Evolutionary conservation across 225 moss, liverwort and hornwort species (phyloP).

Genomic region (Thuidium tamariscinum): DNA sequence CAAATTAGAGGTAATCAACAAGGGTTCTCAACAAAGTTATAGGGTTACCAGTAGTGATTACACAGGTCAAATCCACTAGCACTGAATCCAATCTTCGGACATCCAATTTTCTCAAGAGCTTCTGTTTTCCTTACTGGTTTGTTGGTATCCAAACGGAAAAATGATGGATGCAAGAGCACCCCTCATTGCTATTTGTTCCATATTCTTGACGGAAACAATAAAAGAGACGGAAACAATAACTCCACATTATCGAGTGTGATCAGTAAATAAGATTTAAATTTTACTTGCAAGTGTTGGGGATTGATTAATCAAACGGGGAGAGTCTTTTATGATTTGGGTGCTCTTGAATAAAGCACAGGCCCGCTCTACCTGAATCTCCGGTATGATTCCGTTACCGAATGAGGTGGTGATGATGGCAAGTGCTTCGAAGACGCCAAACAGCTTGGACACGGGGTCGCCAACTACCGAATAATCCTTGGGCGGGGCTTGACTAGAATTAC

Average conservation of each 20-base stretch:
- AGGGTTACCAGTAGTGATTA: neutral
- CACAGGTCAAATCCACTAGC: neutral
- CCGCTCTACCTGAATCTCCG: constrained; percentile 38
- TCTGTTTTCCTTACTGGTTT: neutral
- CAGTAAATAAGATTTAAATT: neutral
- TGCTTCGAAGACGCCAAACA: constrained; percentile 36
- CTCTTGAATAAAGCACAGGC: neutral
- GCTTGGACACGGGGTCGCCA: constrained; percentile 20
- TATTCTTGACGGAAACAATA: neutral
- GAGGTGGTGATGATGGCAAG: constrained; percentile 42
- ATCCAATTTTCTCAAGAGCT: neutral
- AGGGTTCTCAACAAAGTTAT: neutral
- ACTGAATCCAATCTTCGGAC: neutral
- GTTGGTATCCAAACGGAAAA: neutral
- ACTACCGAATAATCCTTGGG: constrained; percentile 24
- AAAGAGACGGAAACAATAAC: neutral
- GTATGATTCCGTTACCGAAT: constrained; percentile 45
- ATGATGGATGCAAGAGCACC: neutral
- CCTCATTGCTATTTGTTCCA: neutral
- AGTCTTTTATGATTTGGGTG: neutral
- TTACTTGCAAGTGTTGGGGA: neutral
- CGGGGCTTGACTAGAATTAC: constrained; percentile 35
- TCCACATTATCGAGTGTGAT: neutral
- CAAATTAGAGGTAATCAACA: neutral
- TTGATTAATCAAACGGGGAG: neutral